Conservation (phyloP, 495 filamentous ascomycete genomes). For the Penicillium nucicola region DNA sequence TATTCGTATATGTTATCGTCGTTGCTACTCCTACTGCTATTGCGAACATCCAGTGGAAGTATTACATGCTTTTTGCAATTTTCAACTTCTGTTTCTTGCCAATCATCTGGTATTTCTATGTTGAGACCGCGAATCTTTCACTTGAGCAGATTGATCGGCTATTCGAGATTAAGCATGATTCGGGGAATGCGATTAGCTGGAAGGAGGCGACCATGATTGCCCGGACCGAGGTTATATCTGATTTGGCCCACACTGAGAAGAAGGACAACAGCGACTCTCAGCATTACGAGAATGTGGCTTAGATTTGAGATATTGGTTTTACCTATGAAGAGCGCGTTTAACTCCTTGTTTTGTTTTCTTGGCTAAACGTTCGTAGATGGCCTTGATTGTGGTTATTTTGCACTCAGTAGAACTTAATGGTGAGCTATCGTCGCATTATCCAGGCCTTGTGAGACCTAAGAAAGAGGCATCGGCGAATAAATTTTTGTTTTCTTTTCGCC, state of each 20-base stretch:
- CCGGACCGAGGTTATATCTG: not conserved
- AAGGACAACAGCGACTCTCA: not conserved
- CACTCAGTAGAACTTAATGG: no score
- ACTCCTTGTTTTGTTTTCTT: no score
- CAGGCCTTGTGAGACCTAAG: no score
- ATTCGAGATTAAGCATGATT: slow-evolving; percentile 17
- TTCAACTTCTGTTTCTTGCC: slow-evolving; percentile 28
- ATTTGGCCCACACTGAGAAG: not conserved
- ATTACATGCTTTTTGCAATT: slow-evolving; percentile 32
- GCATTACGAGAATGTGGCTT: not conserved
- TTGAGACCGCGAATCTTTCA: slow-evolving; percentile 25
- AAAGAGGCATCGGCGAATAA: no score
- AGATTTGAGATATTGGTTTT: no score
- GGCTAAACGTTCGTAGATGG: no score
- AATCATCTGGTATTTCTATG: slow-evolving; percentile 30
- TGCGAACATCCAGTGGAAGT: slow-evolving; percentile 26
- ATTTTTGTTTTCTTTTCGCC: no score
- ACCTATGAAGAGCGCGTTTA: no score
- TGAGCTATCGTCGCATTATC: no score
- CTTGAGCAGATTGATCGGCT: slow-evolving; percentile 34
- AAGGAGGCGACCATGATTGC: slow-evolving; percentile 3
- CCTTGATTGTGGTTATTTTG: no score
- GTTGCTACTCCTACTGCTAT: slow-evolving; percentile 31
- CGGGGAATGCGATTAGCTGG: slow-evolving; percentile 6
- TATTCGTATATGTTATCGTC: slow-evolving; percentile 27